phyloP scores from a whole-genome alignment of 1,139 yeast species.

The Lodderomyces jiufengensis region DNA sequence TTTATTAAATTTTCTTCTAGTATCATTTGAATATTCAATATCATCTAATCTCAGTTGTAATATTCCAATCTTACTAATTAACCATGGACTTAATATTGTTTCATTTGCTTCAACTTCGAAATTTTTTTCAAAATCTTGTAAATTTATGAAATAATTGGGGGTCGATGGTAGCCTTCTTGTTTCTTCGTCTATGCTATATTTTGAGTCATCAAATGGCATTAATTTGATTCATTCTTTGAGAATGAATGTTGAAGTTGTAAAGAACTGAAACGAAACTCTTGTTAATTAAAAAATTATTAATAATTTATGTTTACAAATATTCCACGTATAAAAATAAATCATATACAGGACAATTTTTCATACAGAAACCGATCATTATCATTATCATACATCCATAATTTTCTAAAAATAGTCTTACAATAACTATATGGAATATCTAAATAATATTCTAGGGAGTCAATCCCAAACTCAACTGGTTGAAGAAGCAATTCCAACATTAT shows the following conservation, averaged over 20 bases:
- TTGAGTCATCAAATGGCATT: constrained; percentile 7
- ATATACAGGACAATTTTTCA: too few relatives aligned
- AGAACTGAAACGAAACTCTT: too few relatives aligned
- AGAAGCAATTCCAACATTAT: constrained; percentile 83
- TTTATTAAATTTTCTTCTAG: constrained; percentile 7
- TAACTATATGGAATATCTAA: constrained; percentile 46
- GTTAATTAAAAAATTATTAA: too few relatives aligned
- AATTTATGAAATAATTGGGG: constrained; percentile 24
- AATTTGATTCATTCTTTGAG: constrained; percentile 4
- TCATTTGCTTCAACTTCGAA: constrained; percentile 7
- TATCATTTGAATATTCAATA: constrained; percentile 19
- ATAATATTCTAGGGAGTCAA: constrained; percentile 32
- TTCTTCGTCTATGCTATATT: constrained; percentile 11
- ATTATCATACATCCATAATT: too few relatives aligned
- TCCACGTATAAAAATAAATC: too few relatives aligned
- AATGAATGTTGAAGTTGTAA: neutral
- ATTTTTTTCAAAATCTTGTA: constrained; percentile 17
- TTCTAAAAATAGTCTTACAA: too few relatives aligned
- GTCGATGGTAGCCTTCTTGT: constrained; percentile 14
- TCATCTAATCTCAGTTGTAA: constrained; percentile 33
- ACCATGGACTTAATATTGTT: constrained; percentile 22
- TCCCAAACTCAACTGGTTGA: constrained; percentile 61
- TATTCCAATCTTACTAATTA: constrained; percentile 31
- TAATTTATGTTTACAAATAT: too few relatives aligned
- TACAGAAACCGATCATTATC: neutral